Conservation (phyloP, 306 rosid genomes). For the Sindora glabra region DNA sequence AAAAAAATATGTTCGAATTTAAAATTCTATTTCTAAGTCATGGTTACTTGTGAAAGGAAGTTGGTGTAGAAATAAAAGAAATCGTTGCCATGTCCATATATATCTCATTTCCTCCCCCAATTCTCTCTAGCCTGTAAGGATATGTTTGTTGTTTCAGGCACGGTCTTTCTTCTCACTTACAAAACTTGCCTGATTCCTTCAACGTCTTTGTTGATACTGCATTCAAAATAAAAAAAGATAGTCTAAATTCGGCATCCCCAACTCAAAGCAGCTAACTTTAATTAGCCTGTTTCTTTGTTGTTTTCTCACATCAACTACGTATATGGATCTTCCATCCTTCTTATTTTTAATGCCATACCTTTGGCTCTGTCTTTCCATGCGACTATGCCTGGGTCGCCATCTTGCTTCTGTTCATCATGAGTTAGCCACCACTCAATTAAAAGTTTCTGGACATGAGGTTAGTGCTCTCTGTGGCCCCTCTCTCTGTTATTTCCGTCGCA, state of each 20-base stretch:
- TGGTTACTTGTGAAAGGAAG: too few species aligned
- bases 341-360: constrained; percentile 21
- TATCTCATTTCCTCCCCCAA: neutral
- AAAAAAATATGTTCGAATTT: too few species aligned
- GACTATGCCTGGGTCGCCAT: constrained; percentile 30
- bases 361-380: constrained; percentile 26
- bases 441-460: constrained; percentile 26
- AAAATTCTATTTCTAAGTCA: too few species aligned
- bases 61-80: neutral
- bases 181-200: neutral
- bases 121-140: neutral
- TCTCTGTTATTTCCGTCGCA: too few species aligned
- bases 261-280: neutral
- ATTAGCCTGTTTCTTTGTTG: neutral
- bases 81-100: neutral
- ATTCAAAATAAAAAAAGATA: neutral
- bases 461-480: too few species aligned
- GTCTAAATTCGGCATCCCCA: neutral
- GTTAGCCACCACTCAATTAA: neutral
- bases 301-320: neutral
- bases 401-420: constrained; percentile 10
- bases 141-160: neutral
- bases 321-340: constrained; percentile 11
- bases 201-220: neutral
- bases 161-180: neutral